A percentile compares a stretch with the other conserved stretches of the same genome.
Conservation (phyloP, 1,284 basidiomycete genomes). For the Lentinus polychrous region DNA sequence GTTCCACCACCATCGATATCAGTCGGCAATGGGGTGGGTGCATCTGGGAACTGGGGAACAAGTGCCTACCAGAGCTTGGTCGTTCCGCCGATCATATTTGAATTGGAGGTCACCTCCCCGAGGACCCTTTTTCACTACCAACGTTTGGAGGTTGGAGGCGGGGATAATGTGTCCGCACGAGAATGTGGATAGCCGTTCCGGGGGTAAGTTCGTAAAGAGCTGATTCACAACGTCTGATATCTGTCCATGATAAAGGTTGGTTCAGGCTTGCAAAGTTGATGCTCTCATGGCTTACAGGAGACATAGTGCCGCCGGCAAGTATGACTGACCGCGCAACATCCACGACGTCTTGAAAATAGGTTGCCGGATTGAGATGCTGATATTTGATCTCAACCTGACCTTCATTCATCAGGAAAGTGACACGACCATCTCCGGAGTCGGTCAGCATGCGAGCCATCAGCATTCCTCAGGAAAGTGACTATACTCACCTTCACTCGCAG, state of each 20-base stretch:
- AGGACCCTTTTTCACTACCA: conserved; percentile 78
- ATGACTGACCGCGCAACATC: conserved; percentile 78
- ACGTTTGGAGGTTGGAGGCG: conserved; percentile 66
- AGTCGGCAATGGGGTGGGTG: not conserved
- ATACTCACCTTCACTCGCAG: conserved; percentile 72
- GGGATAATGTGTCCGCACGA: conserved; percentile 95
- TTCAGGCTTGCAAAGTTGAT: not conserved
- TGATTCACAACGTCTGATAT: conserved; percentile 86
- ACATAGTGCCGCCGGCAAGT: conserved; percentile 96
- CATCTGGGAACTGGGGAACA: not conserved
- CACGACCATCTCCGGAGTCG: conserved; percentile 50
- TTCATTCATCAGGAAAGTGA: conserved; percentile 45
- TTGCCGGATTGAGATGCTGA: conserved; percentile 90
- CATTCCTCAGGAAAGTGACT: not conserved
- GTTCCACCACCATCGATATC: conserved; percentile 1
- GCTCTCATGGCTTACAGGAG: conserved; percentile 53
- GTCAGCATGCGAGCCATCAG: not conserved
- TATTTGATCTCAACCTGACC: conserved; percentile 75
- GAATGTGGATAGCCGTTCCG: conserved; percentile 66
- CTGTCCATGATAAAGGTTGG: conserved; percentile 32
- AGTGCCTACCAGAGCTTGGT: conserved; percentile 53
- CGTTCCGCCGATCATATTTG: conserved; percentile 74
- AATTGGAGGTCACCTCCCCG: conserved; percentile 75
- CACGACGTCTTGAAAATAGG: conserved; percentile 79
- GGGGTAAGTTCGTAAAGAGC: conserved; percentile 66